Conservation (phyloP, 179 eudicot species). For the Actinidia chinensis region DNA sequence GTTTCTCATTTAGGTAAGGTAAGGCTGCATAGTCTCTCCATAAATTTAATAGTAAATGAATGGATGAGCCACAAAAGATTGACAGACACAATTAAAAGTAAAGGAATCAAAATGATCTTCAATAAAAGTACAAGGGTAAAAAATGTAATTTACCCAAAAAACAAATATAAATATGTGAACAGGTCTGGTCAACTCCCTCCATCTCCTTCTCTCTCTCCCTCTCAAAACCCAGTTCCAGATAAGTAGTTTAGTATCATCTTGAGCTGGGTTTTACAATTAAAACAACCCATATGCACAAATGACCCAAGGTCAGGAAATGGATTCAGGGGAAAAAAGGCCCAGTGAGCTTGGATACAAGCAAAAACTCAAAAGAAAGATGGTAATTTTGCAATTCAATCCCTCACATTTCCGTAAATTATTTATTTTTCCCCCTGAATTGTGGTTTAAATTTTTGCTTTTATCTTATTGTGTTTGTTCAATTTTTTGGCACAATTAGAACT, state of each 20-base stretch:
- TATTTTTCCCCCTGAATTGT: too few relatives aligned
- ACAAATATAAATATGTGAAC: too few relatives aligned
- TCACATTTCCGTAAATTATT: too few relatives aligned
- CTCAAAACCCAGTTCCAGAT: not conserved
- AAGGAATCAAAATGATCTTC: too few relatives aligned
- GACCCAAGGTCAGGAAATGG: conserved; percentile 31
- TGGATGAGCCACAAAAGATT: too few relatives aligned
- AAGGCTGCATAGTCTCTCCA: too few relatives aligned
- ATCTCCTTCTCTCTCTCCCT: conserved; percentile 5
- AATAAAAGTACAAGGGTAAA: too few relatives aligned
- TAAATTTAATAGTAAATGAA: too few relatives aligned
- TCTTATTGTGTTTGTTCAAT: not conserved
- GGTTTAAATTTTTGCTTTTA: too few relatives aligned
- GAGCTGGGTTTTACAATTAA: conserved; percentile 17
- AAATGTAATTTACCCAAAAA: too few relatives aligned
- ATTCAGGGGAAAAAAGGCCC: conserved; percentile 67
- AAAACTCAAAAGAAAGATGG: conserved; percentile 74
- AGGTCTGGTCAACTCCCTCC: not conserved
- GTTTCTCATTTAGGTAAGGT: too few relatives aligned
- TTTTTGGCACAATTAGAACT: not conserved
- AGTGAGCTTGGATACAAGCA: conserved; percentile 74
- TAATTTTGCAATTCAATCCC: not conserved
- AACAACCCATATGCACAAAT: conserved; percentile 15
- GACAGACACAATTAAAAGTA: too few relatives aligned
- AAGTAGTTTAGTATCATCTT: not conserved